Evolutionary conservation across 148 eudicot genomes (phyloP).

Genomic region (Suaeda aralocaspica): DNA sequence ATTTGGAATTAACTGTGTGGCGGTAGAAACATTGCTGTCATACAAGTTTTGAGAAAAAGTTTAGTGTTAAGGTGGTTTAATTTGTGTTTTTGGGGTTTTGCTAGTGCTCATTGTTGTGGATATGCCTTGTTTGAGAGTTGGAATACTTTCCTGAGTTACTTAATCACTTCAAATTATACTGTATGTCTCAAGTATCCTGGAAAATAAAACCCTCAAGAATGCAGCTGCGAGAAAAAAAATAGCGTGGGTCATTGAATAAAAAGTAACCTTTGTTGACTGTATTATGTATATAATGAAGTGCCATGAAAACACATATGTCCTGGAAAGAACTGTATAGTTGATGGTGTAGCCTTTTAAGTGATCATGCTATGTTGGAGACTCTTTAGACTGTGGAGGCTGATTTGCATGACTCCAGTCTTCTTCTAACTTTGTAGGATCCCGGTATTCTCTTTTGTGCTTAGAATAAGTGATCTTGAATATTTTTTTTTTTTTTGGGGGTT

Average conservation of each 20-base stretch:
- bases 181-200: too few species aligned
- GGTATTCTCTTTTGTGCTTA: not conserved
- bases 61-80: not conserved
- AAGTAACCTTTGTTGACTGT: not conserved
- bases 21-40: not conserved
- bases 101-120: not conserved
- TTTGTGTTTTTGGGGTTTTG: not conserved
- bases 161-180: not conserved
- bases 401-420: not conserved
- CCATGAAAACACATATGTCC: not conserved
- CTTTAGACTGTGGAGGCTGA: not conserved
- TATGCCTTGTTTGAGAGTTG: not conserved
- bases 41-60: not conserved
- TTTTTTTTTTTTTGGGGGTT: not conserved
- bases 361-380: not conserved
- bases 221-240: not conserved
- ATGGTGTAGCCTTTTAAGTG: not conserved
- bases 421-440: not conserved
- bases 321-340: not conserved
- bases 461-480: not conserved
- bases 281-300: not conserved
- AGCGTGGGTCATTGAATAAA: not conserved
- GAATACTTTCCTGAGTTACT: not conserved
- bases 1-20: too few species aligned
- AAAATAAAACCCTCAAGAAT: not conserved